These are phyloP conservation scores for Exophiala dermatitidis DNA, from an alignment of 2,329 filamentous ascomycete genomes.

Conservation along the genomic window DNA sequence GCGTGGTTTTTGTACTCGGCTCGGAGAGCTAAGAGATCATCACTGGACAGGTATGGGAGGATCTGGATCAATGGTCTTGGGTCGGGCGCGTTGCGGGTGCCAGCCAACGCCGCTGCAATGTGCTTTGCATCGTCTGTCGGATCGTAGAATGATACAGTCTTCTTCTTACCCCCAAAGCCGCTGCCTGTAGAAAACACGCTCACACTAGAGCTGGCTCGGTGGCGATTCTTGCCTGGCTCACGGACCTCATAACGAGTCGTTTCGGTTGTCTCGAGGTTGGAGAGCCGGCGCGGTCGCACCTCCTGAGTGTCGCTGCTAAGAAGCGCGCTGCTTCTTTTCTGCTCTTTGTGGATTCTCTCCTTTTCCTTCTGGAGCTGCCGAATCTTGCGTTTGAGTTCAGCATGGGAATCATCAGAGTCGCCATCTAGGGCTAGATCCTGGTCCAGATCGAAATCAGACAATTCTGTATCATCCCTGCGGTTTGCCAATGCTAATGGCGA, in stretches of 20 bases:
- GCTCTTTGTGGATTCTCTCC: slow-evolving; percentile 26
- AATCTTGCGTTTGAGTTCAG: slow-evolving; percentile 32
- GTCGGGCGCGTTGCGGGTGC: slow-evolving; percentile 58
- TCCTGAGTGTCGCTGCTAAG: slow-evolving; percentile 9
- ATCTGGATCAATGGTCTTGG: slow-evolving; percentile 70
- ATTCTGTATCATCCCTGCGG: slow-evolving; percentile 49
- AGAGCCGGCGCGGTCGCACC: slow-evolving; percentile 9
- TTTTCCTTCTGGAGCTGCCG: slow-evolving; percentile 30
- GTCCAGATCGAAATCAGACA: slow-evolving; percentile 40
- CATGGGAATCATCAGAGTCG: slow-evolving; percentile 30
- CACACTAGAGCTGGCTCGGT: slow-evolving; percentile 12
- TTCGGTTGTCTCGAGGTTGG: slow-evolving; percentile 13
- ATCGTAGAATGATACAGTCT: slow-evolving; percentile 71
- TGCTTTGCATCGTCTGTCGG: slow-evolving; percentile 68
- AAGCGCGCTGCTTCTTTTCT: slow-evolving; percentile 2
- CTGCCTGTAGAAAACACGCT: slow-evolving; percentile 15
- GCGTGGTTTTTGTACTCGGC: slow-evolving; percentile 83
- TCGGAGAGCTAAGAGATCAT: slow-evolving; percentile 81
- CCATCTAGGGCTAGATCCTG: slow-evolving; percentile 25
- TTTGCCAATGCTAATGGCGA: slow-evolving; percentile 61
- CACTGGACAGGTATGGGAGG: slow-evolving; percentile 73
- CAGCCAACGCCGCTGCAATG: slow-evolving; percentile 64
- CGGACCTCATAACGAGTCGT: slow-evolving; percentile 9
- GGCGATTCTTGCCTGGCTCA: slow-evolving; percentile 11
- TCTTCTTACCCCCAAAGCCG: slow-evolving; percentile 33